Evolutionary conservation across 805 yeast species (phyloP).

Genomic region (Starmerella asiatica): DNA sequence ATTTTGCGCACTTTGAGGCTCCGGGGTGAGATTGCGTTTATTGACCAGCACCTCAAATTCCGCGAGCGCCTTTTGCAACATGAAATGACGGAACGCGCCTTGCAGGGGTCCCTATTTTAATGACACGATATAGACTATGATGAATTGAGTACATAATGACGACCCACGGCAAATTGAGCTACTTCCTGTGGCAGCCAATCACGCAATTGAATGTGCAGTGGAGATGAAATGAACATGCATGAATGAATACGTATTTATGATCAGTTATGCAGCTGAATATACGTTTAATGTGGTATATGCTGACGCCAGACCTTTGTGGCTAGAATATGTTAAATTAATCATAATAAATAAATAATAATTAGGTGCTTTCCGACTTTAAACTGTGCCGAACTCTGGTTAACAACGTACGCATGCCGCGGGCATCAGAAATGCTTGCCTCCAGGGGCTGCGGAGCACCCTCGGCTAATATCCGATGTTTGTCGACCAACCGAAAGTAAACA

Average conservation of each 20-base stretch:
- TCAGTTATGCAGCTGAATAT: no score
- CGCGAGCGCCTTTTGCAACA: conserved; percentile 46
- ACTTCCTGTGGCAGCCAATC: no score
- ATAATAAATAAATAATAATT: no score
- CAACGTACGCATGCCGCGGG: background rate
- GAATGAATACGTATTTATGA: no score
- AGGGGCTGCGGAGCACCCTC: background rate
- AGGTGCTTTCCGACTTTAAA: no score
- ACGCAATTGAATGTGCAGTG: no score
- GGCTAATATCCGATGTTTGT: background rate
- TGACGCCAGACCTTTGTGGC: no score
- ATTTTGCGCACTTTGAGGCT: conserved; percentile 58
- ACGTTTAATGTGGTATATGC: no score
- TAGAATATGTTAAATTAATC: background rate
- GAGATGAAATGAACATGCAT: no score
- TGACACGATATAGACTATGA: background rate
- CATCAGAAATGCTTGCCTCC: background rate
- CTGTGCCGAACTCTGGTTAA: background rate
- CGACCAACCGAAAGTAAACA: no score
- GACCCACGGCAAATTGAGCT: no score
- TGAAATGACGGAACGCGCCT: conserved; percentile 37
- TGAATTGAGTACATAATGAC: no score
- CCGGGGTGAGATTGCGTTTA: conserved; percentile 47
- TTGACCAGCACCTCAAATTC: conserved; percentile 45
- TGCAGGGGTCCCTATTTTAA: conserved; percentile 16